Evolutionary conservation across 73 alveolate species (phyloP), one percentile per base, ranked within the genome.

Genomic region (Paramecium caudatum): DNA sequence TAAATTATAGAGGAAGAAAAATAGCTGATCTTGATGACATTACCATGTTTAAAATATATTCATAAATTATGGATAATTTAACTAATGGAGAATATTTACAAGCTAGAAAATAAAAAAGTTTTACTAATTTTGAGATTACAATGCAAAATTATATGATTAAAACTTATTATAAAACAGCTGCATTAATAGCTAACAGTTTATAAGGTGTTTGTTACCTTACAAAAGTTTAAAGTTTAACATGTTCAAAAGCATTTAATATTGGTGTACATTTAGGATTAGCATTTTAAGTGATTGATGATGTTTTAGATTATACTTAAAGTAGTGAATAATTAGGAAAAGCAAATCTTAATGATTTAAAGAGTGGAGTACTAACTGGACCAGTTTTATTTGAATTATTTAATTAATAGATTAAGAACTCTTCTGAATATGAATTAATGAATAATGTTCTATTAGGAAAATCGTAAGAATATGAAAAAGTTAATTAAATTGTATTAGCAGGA

Each of bases 301-400:
- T 86, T 23, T 78, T 86, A 41, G 93, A 86, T 86, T 86, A 86
- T 65, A 86, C 93, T 4, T 37, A 78, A 1, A 78, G 39, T 23
- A 30, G 90, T 41, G 87, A 70, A 43, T 23, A 86, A 62, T 63
- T 86, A 23, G 93, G 93, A 37, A 86, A 86, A 32, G 39, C 87
- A 6, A 78, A 45, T 39, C 25, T 86, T 13, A 78, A 55, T 63
- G 93, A 86, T 63, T 68, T 86, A 5, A 86, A 86, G 25, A 78
- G 68, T 62, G 93, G 93, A 19, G 80, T 62, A 25, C 68, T 86
- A 19, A 86, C 93, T 46, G 93, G 90, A 61, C 93, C 93, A 4
- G 93, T 86, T 4, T 63, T 86, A 41, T 86, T 63, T 63, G 90
- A 74, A 74, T 74, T 33, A 13, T 65, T 65, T 27, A 65, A 65